phyloP scores from a whole-genome alignment of 2,329 filamentous ascomycete genomes.

The Fusarium siculi region DNA sequence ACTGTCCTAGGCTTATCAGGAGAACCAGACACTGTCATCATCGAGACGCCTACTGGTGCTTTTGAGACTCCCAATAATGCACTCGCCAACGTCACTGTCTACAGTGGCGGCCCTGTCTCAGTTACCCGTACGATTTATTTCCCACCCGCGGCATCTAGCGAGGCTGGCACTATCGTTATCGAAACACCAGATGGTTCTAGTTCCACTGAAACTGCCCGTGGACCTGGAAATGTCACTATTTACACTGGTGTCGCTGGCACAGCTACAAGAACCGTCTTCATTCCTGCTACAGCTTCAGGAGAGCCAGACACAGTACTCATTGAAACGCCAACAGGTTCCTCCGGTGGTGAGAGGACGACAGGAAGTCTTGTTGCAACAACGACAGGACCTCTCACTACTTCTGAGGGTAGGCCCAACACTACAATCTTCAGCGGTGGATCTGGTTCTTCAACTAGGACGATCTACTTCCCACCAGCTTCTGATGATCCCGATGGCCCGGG shows the following conservation, averaged over 20 bases:
- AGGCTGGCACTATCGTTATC: slow-evolving; percentile 14
- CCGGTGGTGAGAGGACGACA: background rate
- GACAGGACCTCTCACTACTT: background rate
- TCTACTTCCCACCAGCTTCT: background rate
- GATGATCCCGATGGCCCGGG: background rate
- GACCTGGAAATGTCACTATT: slow-evolving; percentile 2
- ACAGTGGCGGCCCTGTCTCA: background rate
- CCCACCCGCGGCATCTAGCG: background rate
- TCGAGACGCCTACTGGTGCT: background rate
- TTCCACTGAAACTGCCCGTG: background rate
- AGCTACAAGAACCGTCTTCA: background rate
- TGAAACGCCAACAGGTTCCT: background rate
- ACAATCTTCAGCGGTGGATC: background rate
- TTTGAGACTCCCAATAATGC: slow-evolving; percentile 2
- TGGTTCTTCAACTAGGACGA: background rate
- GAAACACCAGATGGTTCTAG: background rate
- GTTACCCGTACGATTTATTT: background rate
- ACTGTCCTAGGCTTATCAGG: background rate
- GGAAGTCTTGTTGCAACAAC: background rate
- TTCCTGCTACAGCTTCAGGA: background rate
- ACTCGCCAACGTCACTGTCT: slow-evolving; percentile 4
- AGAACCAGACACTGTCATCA: background rate
- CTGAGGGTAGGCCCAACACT: background rate
- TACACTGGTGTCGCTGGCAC: background rate
- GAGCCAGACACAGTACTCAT: background rate